Conservation (phyloP, 1,139 yeast genomes). For the Chernovozyma sophiae-reginae region DNA sequence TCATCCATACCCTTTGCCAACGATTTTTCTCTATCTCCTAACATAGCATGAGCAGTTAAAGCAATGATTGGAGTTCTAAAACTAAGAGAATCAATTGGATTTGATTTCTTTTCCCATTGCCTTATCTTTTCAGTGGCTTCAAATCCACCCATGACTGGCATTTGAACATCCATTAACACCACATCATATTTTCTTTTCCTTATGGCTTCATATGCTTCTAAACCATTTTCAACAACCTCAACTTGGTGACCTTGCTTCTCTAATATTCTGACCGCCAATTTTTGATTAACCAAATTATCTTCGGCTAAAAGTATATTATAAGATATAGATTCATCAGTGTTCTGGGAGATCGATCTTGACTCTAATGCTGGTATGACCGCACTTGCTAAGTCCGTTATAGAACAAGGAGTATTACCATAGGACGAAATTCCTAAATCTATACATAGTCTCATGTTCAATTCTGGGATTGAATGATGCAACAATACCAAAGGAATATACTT, state of each 20-base stretch:
- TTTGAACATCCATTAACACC: slow-evolving; percentile 88
- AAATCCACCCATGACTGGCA: slow-evolving; percentile 95
- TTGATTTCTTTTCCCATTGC: slow-evolving; percentile 80
- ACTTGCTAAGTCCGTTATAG: slow-evolving; percentile 75
- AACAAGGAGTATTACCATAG: slow-evolving; percentile 84
- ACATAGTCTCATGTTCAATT: slow-evolving; percentile 75
- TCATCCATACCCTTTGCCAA: slow-evolving; percentile 90
- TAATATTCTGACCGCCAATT: slow-evolving; percentile 75
- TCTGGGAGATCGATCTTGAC: slow-evolving; percentile 73
- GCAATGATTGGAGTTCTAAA: slow-evolving; percentile 84
- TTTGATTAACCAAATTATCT: slow-evolving; percentile 83
- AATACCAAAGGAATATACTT: slow-evolving; percentile 79
- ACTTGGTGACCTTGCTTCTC: slow-evolving; percentile 82
- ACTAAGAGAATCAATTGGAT: slow-evolving; percentile 63
- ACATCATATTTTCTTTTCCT: slow-evolving; percentile 67
- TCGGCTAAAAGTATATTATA: slow-evolving; percentile 78
- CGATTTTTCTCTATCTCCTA: slow-evolving; percentile 83
- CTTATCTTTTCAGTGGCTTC: slow-evolving; percentile 84
- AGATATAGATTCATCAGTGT: slow-evolving; percentile 73
- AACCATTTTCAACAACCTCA: slow-evolving; percentile 81
- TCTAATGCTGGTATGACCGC: slow-evolving; percentile 82
- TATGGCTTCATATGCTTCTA: slow-evolving; percentile 77
- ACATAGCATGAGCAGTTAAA: slow-evolving; percentile 87
- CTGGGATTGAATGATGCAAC: slow-evolving; percentile 72
- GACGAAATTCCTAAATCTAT: slow-evolving; percentile 83